Evolutionary conservation across 163 green algal genomes (phyloP).

Genomic region (Coccomyxa subellipsoidea): DNA sequence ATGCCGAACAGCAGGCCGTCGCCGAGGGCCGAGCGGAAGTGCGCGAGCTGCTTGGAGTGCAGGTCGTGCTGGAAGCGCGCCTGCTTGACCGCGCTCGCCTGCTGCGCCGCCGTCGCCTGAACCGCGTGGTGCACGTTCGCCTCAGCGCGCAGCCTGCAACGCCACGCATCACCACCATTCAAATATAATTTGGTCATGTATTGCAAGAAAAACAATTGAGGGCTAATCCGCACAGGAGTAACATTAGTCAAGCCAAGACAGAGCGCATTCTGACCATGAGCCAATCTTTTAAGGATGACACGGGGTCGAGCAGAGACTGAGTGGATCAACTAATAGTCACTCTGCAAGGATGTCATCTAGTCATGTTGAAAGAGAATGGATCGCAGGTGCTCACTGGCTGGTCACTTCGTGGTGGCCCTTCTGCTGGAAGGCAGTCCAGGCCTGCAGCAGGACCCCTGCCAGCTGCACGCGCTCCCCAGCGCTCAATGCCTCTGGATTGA

Average conservation of each 20-base stretch:
- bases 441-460: neutral
- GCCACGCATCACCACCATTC: no score
- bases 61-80: neutral
- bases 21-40: neutral
- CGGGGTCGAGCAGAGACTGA: no score
- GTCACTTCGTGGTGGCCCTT: neutral
- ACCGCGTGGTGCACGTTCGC: neutral
- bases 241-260: no score
- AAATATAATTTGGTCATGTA: no score
- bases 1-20: slow-evolving; percentile 6
- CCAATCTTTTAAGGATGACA: no score
- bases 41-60: neutral
- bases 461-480: neutral
- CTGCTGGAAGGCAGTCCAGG: slow-evolving; percentile 9
- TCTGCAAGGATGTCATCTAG: no score
- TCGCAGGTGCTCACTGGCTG: neutral
- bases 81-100: neutral
- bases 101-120: neutral
- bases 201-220: no score
- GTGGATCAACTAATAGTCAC: no score
- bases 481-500: neutral
- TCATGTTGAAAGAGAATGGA: no score
- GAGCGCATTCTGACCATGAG: no score
- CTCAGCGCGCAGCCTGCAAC: neutral
- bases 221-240: no score